A percentile compares a stretch with the other conserved stretches of the same genome.
These are phyloP conservation scores for Spergularia bocconei DNA, from an alignment of 148 eudicot species.

Conservation along the genomic window DNA sequence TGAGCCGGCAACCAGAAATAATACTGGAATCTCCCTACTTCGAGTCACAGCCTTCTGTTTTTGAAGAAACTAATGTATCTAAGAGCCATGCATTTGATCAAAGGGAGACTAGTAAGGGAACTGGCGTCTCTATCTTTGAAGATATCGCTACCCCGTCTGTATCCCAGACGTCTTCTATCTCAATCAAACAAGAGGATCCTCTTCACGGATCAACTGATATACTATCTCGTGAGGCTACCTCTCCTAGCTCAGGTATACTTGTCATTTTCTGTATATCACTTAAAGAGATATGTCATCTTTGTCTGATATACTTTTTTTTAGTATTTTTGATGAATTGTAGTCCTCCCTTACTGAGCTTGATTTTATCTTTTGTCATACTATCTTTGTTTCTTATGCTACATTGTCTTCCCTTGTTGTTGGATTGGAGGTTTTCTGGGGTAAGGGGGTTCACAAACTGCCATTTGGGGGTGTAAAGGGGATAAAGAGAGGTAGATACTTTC, in stretches of 20 bases:
- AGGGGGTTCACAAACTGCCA: too few relatives aligned
- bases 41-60: constrained; percentile 38
- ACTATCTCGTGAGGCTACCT: constrained; percentile 50
- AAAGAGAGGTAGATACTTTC: too few relatives aligned
- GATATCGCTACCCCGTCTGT: constrained; percentile 43
- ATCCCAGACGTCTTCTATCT: constrained; percentile 37
- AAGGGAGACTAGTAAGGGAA: constrained; percentile 29
- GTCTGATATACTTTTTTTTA: background rate
- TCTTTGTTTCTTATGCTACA: too few relatives aligned
- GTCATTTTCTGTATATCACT: background rate
- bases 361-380: background rate
- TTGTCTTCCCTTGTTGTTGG: too few relatives aligned
- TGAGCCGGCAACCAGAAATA: constrained; percentile 64
- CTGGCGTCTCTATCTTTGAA: constrained; percentile 32
- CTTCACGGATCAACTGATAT: constrained; percentile 33
- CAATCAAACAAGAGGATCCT: constrained; percentile 39
- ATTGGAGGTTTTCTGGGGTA: too few relatives aligned
- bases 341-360: background rate
- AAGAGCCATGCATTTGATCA: constrained; percentile 30
- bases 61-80: constrained; percentile 33
- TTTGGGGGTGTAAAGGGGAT: too few relatives aligned
- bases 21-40: constrained; percentile 60
- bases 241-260: constrained; percentile 72
- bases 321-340: background rate
- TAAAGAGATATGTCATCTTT: background rate